These are phyloP conservation scores for Sphenostylis stenocarpa DNA, from an alignment of 306 rosid genomes.

Conservation along the genomic window DNA sequence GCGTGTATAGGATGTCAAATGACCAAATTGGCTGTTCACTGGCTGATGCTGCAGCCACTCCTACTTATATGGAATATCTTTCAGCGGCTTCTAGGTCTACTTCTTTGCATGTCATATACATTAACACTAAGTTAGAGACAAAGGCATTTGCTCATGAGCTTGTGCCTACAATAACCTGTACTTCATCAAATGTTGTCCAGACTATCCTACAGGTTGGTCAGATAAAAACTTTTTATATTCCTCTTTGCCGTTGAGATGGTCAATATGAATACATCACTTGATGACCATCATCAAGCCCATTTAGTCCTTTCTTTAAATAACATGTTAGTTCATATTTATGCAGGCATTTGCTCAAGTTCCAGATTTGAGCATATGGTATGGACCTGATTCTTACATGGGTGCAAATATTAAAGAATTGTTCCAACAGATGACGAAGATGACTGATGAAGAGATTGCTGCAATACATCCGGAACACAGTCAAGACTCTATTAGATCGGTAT, in stretches of 20 bases:
- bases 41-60: slow-evolving; percentile 91
- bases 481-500: slow-evolving; percentile 64
- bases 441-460: slow-evolving; percentile 77
- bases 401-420: slow-evolving; percentile 85
- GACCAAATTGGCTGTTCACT: slow-evolving; percentile 90
- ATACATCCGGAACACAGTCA: slow-evolving; percentile 75
- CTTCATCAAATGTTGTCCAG: slow-evolving; percentile 95
- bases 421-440: slow-evolving; percentile 82
- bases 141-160: slow-evolving; percentile 94
- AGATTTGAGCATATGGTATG: slow-evolving; percentile 75
- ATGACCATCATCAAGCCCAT: slow-evolving; percentile 5
- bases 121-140: slow-evolving; percentile 87
- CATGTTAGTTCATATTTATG: slow-evolving; percentile 14
- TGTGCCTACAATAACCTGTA: slow-evolving; percentile 98
- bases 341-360: slow-evolving; percentile 97
- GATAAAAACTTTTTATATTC: neutral
- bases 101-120: slow-evolving; percentile 88
- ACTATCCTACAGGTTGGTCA: slow-evolving; percentile 82
- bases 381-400: slow-evolving; percentile 99
- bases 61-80: slow-evolving; percentile 82
- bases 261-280: slow-evolving; percentile 11
- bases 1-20: slow-evolving; percentile 87
- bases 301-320: slow-evolving; percentile 11
- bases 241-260: slow-evolving; percentile 22
- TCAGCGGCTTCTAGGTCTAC: slow-evolving; percentile 68